phyloP scores from a whole-genome alignment of 352 stramenopile species.

The Globisporangium heterothallicum region DNA sequence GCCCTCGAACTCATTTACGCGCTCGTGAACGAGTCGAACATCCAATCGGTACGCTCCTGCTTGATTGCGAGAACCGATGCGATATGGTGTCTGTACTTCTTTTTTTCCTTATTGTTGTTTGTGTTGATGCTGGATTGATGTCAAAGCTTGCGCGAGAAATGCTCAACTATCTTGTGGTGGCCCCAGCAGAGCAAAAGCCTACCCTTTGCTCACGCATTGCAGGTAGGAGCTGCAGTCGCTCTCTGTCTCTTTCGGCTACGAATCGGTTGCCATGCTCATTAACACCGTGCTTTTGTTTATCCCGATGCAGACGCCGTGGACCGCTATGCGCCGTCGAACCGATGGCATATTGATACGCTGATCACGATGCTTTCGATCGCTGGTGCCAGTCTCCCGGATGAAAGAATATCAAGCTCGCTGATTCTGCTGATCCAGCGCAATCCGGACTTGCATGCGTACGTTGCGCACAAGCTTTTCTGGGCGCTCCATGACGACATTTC shows the following conservation, averaged over 20 bases:
- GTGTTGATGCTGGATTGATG: too few relatives aligned
- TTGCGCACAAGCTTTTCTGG: conserved; percentile 97
- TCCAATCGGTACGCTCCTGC: conserved; percentile 67
- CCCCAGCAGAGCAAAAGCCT: conserved; percentile 92
- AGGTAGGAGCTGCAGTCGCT: conserved; percentile 34
- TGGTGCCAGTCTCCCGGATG: conserved; percentile 87
- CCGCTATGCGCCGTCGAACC: conserved; percentile 73
- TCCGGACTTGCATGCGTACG: conserved; percentile 88
- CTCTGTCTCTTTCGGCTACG: conserved; percentile 8
- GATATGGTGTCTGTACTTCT: too few relatives aligned
- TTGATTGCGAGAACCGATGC: too few relatives aligned
- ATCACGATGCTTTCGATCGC: conserved; percentile 99
- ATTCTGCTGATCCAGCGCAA: conserved; percentile 95
- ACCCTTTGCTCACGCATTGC: conserved; percentile 94
- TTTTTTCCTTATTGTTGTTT: conserved; percentile 5
- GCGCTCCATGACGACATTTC: conserved; percentile 93
- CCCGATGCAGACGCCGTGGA: conserved; percentile 61
- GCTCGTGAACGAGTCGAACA: conserved; percentile 96
- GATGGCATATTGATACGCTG: conserved; percentile 96
- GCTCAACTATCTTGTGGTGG: conserved; percentile 99
- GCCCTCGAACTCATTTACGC: conserved; percentile 99
- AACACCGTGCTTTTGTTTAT: conserved; percentile 2
- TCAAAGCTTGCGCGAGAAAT: conserved; percentile 96
- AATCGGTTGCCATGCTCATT: not conserved
- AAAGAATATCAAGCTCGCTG: conserved; percentile 92